Percentiles rank a stretch among this genome's conserved stretches.
phyloP scores from a whole-genome alignment of 148 eudicot species.

The Agrostemma githago region DNA sequence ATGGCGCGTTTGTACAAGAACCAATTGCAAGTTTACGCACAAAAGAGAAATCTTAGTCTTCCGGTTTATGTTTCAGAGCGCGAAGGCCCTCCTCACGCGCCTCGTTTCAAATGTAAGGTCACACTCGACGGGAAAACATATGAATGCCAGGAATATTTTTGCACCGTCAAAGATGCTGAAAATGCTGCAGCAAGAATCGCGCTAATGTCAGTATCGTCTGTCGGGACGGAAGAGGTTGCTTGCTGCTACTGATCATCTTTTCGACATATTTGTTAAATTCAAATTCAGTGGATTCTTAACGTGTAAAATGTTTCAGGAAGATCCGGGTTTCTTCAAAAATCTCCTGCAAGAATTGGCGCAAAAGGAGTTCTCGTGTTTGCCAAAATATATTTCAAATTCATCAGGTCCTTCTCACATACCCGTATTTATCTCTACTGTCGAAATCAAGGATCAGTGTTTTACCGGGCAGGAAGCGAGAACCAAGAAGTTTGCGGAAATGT shows the following conservation, averaged over 20 bases:
- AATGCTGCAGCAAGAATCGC: slow-evolving; percentile 81
- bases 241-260: background rate
- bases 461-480: slow-evolving; percentile 63
- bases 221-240: slow-evolving; percentile 47
- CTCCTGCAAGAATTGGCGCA: slow-evolving; percentile 60
- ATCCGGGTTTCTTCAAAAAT: slow-evolving; percentile 48
- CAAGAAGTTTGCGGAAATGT: slow-evolving; percentile 72
- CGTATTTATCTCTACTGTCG: slow-evolving; percentile 50
- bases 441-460: slow-evolving; percentile 36
- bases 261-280: slow-evolving; percentile 1
- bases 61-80: slow-evolving; percentile 58
- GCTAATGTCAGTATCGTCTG: slow-evolving; percentile 36
- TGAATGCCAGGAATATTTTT: slow-evolving; percentile 36
- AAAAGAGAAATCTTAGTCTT: slow-evolving; percentile 46
- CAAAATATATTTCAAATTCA: slow-evolving; percentile 43
- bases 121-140: slow-evolving; percentile 44
- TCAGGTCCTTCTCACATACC: slow-evolving; percentile 60
- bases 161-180: slow-evolving; percentile 74
- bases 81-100: slow-evolving; percentile 71
- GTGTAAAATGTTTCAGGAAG: slow-evolving; percentile 39
- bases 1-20: slow-evolving; percentile 54
- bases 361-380: slow-evolving; percentile 40
- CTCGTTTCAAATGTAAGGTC: slow-evolving; percentile 60
- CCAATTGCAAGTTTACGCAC: slow-evolving; percentile 59
- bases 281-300: background rate